Evolutionary conservation across 352 stramenopile species (phyloP).

Genomic region (Phytophthora ramorum): DNA sequence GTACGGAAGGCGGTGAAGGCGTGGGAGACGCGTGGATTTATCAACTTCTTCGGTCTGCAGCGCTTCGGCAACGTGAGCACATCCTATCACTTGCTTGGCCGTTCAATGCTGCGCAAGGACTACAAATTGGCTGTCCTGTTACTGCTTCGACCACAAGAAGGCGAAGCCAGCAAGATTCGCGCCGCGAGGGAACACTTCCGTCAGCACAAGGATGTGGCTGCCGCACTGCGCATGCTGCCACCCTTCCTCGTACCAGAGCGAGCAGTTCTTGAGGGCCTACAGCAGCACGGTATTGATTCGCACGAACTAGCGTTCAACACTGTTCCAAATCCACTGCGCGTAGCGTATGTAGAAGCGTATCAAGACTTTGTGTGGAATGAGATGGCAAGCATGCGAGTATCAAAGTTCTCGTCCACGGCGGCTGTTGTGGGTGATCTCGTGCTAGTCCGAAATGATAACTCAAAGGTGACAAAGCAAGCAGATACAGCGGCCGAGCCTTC

Average conservation of each 20-base stretch:
- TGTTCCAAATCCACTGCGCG: constrained; percentile 66
- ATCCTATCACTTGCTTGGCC: constrained; percentile 86
- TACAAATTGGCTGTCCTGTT: constrained; percentile 94
- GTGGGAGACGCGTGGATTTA: constrained; percentile 88
- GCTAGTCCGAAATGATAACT: constrained; percentile 31
- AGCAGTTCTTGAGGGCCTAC: constrained; percentile 72
- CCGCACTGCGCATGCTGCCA: constrained; percentile 79
- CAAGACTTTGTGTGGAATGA: constrained; percentile 97
- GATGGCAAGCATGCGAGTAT: constrained; percentile 91
- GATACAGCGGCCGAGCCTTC: constrained; percentile 20
- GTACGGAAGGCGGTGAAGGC: constrained; percentile 43
- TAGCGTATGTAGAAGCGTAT: constrained; percentile 83
- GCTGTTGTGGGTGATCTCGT: constrained; percentile 93
- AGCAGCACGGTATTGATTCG: constrained; percentile 79
- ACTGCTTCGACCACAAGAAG: constrained; percentile 88
- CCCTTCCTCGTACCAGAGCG: constrained; percentile 77
- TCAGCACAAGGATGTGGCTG: constrained; percentile 83
- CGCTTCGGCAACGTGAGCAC: constrained; percentile 92
- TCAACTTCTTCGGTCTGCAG: constrained; percentile 98
- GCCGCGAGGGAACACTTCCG: constrained; percentile 82
- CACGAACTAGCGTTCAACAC: constrained; percentile 76
- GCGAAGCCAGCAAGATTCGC: constrained; percentile 83
- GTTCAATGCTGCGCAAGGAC: constrained; percentile 93
- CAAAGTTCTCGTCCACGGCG: constrained; percentile 57
- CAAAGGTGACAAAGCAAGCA: constrained; percentile 18